Conservation (phyloP, 768 basidiomycete species). For the Boletus reticuloceps region DNA sequence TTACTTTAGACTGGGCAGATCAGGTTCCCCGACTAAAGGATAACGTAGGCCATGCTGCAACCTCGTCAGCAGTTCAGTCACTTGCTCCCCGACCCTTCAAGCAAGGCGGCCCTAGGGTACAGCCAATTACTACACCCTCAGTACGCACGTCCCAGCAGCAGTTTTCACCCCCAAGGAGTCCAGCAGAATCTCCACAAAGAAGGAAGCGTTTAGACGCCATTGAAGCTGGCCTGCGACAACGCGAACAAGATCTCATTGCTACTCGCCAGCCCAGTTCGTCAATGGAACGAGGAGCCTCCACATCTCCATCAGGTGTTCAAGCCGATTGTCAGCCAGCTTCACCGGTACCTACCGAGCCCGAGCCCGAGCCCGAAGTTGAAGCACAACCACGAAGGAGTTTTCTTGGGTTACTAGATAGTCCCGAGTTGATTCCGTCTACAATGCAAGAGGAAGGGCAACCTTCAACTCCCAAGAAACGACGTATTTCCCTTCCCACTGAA, state of each 20-base stretch:
- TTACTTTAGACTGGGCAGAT: conserved; percentile 34
- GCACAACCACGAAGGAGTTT: conserved; percentile 18
- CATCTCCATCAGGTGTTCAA: not conserved
- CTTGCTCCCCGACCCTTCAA: not conserved
- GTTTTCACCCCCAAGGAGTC: not conserved
- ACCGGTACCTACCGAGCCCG: conserved; percentile 24
- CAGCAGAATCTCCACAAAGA: conserved; percentile 6
- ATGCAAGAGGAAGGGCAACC: conserved; percentile 18
- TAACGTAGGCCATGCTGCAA: not conserved
- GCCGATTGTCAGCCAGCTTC: conserved; percentile 23
- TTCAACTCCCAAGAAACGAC: conserved; percentile 24
- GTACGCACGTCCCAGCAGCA: not conserved
- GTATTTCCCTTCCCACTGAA: conserved; percentile 2
- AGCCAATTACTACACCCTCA: not conserved
- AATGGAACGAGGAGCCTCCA: conserved; percentile 1
- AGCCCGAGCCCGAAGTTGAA: conserved; percentile 20
- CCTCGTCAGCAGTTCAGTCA: not conserved
- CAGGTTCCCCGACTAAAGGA: conserved; percentile 11
- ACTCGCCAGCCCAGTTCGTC: conserved; percentile 3
- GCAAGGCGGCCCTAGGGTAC: not conserved
- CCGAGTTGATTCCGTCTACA: not conserved
- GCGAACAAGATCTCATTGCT: conserved; percentile 11
- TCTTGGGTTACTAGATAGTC: conserved; percentile 22
- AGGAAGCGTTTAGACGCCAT: conserved; percentile 15
- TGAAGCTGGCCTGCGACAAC: conserved; percentile 15